A percentile compares a stretch with the other conserved stretches of the same genome.
Conservation (phyloP, 345 rosid genomes). For the Pugionium cornutum region DNA sequence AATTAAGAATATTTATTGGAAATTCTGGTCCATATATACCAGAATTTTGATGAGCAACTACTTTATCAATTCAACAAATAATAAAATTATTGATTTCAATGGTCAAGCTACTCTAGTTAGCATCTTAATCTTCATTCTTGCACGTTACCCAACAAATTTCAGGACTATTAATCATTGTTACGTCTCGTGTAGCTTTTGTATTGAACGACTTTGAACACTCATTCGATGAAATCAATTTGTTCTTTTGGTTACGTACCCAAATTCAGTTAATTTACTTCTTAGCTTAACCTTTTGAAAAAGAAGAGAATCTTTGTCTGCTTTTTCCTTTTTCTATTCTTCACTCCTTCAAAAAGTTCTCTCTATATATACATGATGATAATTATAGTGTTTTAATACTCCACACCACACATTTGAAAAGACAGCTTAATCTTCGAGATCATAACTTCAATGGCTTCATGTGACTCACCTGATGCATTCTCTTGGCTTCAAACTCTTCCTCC, state of each 20-base stretch:
- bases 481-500: slow-evolving; percentile 75
- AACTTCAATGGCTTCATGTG: slow-evolving; percentile 55
- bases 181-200: slow-evolving; percentile 21
- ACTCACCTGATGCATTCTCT: slow-evolving; percentile 51
- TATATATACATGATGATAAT: slow-evolving; percentile 25
- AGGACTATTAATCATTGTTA: not conserved
- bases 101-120: slow-evolving; percentile 25
- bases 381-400: not conserved
- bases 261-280: too few relatives aligned
- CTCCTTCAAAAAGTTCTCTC: slow-evolving; percentile 1
- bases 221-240: too few relatives aligned
- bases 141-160: slow-evolving; percentile 19
- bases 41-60: slow-evolving; percentile 20
- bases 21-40: slow-evolving; percentile 26
- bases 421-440: slow-evolving; percentile 9
- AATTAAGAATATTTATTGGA: slow-evolving; percentile 25
- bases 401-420: slow-evolving; percentile 13
- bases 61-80: slow-evolving; percentile 24
- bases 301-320: slow-evolving; percentile 20
- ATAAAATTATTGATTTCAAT: not conserved
- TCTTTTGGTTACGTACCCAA: too few relatives aligned
- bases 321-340: slow-evolving; percentile 20
- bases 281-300: slow-evolving; percentile 32
- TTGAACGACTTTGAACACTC: too few relatives aligned
- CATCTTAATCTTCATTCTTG: slow-evolving; percentile 23